Evolutionary conservation across 1,284 basidiomycete genomes (phyloP), one percentile per base, ranked within the genome.

Genomic region (Cutaneotrichosporon spelunceum): DNA sequence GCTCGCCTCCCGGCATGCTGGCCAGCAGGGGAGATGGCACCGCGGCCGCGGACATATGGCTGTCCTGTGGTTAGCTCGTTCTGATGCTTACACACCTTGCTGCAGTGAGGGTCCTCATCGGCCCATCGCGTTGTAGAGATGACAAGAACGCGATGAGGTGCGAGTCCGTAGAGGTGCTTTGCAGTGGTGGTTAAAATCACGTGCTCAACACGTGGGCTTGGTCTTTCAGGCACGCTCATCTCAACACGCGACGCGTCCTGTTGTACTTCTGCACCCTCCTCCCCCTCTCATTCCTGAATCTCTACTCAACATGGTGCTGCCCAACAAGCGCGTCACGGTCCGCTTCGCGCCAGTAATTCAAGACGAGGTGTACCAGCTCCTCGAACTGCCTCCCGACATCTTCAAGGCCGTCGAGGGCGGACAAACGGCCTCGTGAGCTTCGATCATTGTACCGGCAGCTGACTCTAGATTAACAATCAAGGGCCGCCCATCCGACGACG

Each of bases 401-500:
- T 60, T 78, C 27, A 77, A 75, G 60, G 65, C 68, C 33, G 70
- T 79, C 36, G 77, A 79, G 48, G 65, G 60, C 42, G 66, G 63
- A 14, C 62, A 68, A 10, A 26, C 57, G 2, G 70, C 77, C 23
- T 69, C 73, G 78, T 78, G 26, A 60, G 76, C 49, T 33, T 34
- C n/a, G n/a, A n/a, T n/a, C n/a, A n/a, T 11, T n/a, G 4, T 3
- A 13, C 19, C 19, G 14, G 8, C 1, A 34, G 27, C 36, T 48
- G 53, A 55, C 47, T 23, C n/a, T 60, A 90, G 89, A 45, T 74
- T 92, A 45, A 83, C 83, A 10, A 88, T 97, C 78, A 93, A 92
- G 74, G 93, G 93, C 1, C 81, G 86, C 47, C 77, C 85, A 1
- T 83, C 83, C 21, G 92, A 95, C 70, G 89, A 94, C 69, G 93